Evolutionary conservation across 2,329 filamentous ascomycete species (phyloP).

Genomic region (Fusarium longipes): DNA sequence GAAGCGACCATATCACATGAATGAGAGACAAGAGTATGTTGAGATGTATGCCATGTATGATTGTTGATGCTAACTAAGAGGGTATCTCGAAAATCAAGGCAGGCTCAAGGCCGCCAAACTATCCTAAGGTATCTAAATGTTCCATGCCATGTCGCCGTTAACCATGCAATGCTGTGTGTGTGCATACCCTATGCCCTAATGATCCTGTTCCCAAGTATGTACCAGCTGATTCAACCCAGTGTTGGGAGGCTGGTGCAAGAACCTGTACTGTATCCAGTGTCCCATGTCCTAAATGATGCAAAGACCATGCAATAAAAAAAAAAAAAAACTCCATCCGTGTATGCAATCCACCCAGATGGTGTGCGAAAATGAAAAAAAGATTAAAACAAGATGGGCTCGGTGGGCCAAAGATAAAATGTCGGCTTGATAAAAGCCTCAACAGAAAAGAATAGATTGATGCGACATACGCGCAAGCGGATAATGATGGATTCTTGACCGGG

Average conservation of each 20-base stretch:
- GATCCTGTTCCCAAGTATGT: constrained; percentile 24
- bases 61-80: constrained; percentile 35
- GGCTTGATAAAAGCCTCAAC: constrained; percentile 30
- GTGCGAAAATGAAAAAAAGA: constrained; percentile 21
- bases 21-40: constrained; percentile 7
- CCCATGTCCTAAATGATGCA: constrained; percentile 26
- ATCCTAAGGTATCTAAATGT: constrained; percentile 43
- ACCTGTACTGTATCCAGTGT: constrained; percentile 28
- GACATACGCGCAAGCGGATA: constrained; percentile 1
- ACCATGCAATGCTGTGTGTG: constrained; percentile 19
- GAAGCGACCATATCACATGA: constrained; percentile 23
- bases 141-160: constrained; percentile 26
- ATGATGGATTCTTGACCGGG: constrained; percentile 15
- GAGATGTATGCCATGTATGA: constrained; percentile 21
- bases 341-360: constrained; percentile 27
- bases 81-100: constrained; percentile 42
- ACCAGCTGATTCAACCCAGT: constrained; percentile 36
- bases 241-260: constrained; percentile 39
- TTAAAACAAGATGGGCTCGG: constrained; percentile 20
- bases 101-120: constrained; percentile 32
- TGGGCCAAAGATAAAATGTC: constrained; percentile 17
- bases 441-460: constrained; percentile 6
- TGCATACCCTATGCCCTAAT: constrained; percentile 34
- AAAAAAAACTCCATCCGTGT: constrained; percentile 29
- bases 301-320: constrained; percentile 14